Evolutionary conservation across 2,329 filamentous ascomycete genomes (phyloP), one percentile per base, ranked within the genome.

Genomic region (Fragosphaeria purpurea): DNA sequence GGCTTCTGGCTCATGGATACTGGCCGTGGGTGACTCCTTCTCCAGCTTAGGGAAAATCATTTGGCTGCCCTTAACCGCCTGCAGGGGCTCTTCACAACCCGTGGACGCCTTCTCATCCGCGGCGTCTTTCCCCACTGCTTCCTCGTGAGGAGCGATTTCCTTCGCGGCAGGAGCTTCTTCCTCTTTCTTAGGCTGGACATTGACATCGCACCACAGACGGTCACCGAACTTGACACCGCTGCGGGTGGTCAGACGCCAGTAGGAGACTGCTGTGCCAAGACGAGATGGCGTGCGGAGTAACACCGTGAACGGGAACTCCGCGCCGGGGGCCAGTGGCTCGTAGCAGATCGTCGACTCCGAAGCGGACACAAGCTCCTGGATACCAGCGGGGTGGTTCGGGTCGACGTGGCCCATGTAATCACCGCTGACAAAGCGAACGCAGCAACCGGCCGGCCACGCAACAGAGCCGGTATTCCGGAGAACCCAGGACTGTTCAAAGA

Each of bases 1-100:
- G 30, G 74, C 70, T 35, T 66, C 62, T n/a, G 76, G 73, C 63
- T 87, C 74, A 60, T 94, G 82, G n/a, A 86, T 78, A 70, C 88
- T 95, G 22, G 84, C 76, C 44, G 80, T 75, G 2, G 90, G 88
- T 8, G 89, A 95, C 69, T 97, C 93, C 71, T 94, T 95, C 60
- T 95, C 89, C 40, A 97, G 78, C 67, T 86, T 95, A 54, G 93
- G 93, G 78, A 97, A 97, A 63, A 97, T 90, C 89, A 97, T 96
- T 60, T 83, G 81, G 68, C 83, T 87, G 37, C 54, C 56, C 48
- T 60, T 72, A 76, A 44, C 52, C 53, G 47, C 41, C 47, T 59
- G 47, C 5, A 53, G 81, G 86, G 86, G 45, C 44, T 52, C 45
- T 38, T 51, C 31, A 22, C 22, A 22, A 12, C 33, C 33, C 34